These are phyloP conservation scores for Fusarium sp. DNA, from an alignment of 2,329 filamentous ascomycete genomes.

Conservation along the genomic window DNA sequence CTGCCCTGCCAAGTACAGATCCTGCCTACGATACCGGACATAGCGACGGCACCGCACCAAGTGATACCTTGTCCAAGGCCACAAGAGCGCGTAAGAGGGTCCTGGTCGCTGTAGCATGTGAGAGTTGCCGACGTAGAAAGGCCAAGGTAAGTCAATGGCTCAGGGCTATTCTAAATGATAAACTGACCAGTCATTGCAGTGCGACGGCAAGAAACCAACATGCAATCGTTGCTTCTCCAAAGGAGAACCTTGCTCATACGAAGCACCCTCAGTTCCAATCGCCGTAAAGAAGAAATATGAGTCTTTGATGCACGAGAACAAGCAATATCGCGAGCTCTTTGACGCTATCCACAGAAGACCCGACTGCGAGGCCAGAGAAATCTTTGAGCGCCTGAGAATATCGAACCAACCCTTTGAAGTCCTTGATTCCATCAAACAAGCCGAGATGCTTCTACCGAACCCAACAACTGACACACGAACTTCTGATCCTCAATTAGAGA, in stretches of 20 bases:
- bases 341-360: slow-evolving; percentile 13
- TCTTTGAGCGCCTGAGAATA: slow-evolving; percentile 8
- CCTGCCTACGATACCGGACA: background rate
- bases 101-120: slow-evolving; percentile 20
- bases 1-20: slow-evolving; percentile 8
- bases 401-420: slow-evolving; percentile 10
- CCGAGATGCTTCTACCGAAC: slow-evolving; percentile 6
- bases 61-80: background rate
- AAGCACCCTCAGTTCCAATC: background rate
- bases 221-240: slow-evolving; percentile 20
- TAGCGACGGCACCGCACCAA: background rate
- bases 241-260: slow-evolving; percentile 11
- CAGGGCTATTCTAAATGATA: background rate
- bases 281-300: slow-evolving; percentile 21
- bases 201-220: slow-evolving; percentile 15
- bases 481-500: background rate
- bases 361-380: slow-evolving; percentile 16
- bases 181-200: slow-evolving; percentile 5
- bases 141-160: slow-evolving; percentile 2
- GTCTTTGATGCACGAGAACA: slow-evolving; percentile 13
- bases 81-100: slow-evolving; percentile 6
- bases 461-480: background rate
- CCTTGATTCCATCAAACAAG: slow-evolving; percentile 11
- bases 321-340: slow-evolving; percentile 25
- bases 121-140: slow-evolving; percentile 21